Conservation (phyloP, 2,329 filamentous ascomycete genomes). For the Teratosphaeria destructans region DNA sequence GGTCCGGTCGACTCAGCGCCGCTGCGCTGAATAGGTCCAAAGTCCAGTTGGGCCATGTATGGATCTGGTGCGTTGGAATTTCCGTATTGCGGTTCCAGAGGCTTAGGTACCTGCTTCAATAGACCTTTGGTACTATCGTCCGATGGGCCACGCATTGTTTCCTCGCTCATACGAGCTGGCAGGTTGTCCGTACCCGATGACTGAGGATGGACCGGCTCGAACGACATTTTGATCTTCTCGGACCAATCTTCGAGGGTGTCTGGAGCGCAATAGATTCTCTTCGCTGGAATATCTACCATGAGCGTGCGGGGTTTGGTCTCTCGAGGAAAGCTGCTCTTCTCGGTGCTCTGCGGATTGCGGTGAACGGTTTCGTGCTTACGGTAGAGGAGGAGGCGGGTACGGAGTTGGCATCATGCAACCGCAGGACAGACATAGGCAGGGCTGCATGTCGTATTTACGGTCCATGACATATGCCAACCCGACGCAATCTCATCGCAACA, state of each 20-base stretch:
- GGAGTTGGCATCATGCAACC: neutral
- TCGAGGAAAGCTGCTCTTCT: neutral
- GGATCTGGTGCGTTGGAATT: neutral
- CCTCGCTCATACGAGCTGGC: constrained; percentile 1
- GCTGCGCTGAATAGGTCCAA: neutral
- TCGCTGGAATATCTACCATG: neutral
- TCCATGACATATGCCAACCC: neutral
- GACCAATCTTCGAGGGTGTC: neutral
- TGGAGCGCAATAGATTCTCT: neutral
- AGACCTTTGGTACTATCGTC: constrained; percentile 7
- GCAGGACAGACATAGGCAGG: neutral
- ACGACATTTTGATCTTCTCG: constrained; percentile 1
- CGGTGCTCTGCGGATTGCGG: neutral
- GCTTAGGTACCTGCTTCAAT: constrained; percentile 1
- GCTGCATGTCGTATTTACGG: neutral
- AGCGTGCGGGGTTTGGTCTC: neutral
- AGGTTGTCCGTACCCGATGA: neutral
- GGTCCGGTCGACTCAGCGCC: constrained; percentile 3
- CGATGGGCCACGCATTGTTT: constrained; percentile 2
- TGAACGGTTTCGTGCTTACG: neutral
- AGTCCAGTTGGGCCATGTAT: constrained; percentile 7
- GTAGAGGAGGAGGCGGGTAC: neutral
- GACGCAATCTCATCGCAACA: neutral
- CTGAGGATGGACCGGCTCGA: neutral
- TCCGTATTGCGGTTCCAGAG: constrained; percentile 1